Evolutionary conservation across 768 basidiomycete genomes (phyloP), one percentile per base, ranked within the genome.

Genomic region (Trametes coccinea): DNA sequence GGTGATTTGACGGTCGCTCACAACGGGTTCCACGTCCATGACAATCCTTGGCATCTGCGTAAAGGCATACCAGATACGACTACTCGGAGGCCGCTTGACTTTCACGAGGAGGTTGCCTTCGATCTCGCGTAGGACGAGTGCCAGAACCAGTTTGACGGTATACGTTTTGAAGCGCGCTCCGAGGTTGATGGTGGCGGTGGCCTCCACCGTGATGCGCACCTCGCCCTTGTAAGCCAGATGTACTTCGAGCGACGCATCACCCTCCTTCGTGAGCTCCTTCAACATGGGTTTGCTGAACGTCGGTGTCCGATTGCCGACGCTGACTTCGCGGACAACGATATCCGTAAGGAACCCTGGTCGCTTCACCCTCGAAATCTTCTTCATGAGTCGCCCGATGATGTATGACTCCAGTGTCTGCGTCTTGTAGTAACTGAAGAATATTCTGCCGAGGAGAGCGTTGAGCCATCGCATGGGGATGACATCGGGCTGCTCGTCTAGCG

Each of bases 401-500:
- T 87, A 89, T 29, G 85, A 79, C 71, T 98, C 96, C 56, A 98
- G 79, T 31, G 76, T 77, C 53, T 88, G 82, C 0, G 95, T 99
- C 56, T 85, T 85, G 76, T 97, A 96, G 71, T 91, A 86, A 66
- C 89, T 89, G 77, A 96, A 92, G 79, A 98, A 98, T 11, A 98
- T 70, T 17, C 97, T 88, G 3, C 95, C 97, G 62, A 98, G 76
- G 56, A 98, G 77, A 0, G 94, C 97, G 70, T 99, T 99, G 50
- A 98, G 78, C 97, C 97, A 99, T 4, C 96, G 89, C 85, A 95
- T 93, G 2, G 95, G 95, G 60, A 98, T 95, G 63, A 95, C 90
- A 72, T 99, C 96, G 2, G 97, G 92, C 71, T 94, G 92, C 66
- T 89, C 85, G 76, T 98, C 97, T 62, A 99, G 80, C 5, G 88